Evolutionary conservation across 257 asterid genomes (phyloP).

Genomic region (Nemophila menziesii): DNA sequence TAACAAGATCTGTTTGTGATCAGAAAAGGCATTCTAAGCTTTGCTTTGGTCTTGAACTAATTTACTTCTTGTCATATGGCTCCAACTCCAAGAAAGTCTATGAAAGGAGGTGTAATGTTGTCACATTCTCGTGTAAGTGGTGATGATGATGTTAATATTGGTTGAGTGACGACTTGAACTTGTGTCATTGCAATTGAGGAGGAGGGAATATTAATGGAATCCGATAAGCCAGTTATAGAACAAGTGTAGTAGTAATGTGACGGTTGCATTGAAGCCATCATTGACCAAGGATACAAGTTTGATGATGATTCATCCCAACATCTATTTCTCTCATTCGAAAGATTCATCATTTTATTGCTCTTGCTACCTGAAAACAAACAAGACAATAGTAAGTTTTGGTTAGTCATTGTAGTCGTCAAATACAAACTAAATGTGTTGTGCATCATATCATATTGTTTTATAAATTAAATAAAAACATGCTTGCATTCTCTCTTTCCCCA

Average conservation of each 20-base stretch:
- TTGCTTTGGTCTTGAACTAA: slow-evolving; percentile 5
- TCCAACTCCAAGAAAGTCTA: slow-evolving; percentile 94
- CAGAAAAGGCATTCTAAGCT: slow-evolving; percentile 14
- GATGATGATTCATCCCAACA: slow-evolving; percentile 26
- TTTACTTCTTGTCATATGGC: too few species aligned
- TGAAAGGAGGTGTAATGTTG: slow-evolving; percentile 43
- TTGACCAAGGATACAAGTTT: slow-evolving; percentile 10
- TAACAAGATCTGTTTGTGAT: too few species aligned
- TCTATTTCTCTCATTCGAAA: slow-evolving; percentile 25
- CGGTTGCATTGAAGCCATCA: slow-evolving; percentile 19
- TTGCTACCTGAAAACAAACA: slow-evolving; percentile 37
- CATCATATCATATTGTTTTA: too few species aligned
- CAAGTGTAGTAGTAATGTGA: slow-evolving; percentile 20
- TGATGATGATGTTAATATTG: slow-evolving; percentile 12
- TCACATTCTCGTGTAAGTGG: slow-evolving; percentile 24
- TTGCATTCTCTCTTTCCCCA: too few species aligned
- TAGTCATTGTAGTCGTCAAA: too few species aligned
- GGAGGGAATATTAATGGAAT: slow-evolving; percentile 13
- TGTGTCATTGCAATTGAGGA: too few species aligned
- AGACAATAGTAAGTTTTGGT: too few species aligned
- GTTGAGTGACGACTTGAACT: slow-evolving; percentile 10
- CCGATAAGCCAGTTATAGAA: slow-evolving; percentile 17
- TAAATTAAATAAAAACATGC: too few species aligned
- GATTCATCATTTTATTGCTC: slow-evolving; percentile 39
- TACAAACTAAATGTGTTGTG: background rate